A percentile compares a stretch with the other conserved stretches of the same genome.
Evolutionary conservation across 176 grass and related monocot species (phyloP).

Genomic region (Oryza rufipogon): DNA sequence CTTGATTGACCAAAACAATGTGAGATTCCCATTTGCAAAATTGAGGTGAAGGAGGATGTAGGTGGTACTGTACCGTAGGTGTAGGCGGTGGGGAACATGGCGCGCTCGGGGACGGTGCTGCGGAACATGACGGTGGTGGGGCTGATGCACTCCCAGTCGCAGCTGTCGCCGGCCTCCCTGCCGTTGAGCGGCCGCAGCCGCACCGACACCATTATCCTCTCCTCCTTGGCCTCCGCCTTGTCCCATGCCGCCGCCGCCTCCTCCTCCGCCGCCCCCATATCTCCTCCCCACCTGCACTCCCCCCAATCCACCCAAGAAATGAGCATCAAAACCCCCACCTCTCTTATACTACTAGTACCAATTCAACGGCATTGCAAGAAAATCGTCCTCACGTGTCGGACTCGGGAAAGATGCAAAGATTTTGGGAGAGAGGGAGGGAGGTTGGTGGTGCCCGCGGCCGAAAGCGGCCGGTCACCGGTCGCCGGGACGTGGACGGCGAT

Average conservation of each 20-base stretch:
- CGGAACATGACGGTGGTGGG: constrained; percentile 82
- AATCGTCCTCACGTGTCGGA: not conserved
- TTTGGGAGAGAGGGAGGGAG: constrained; percentile 22
- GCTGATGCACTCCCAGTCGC: constrained; percentile 90
- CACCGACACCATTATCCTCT: constrained; percentile 92
- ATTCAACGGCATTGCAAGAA: constrained; percentile 47
- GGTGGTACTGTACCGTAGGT: constrained; percentile 74
- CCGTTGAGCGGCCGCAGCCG: constrained; percentile 73
- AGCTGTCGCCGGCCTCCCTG: constrained; percentile 68
- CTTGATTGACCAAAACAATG: not conserved
- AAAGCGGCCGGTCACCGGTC: constrained; percentile 38
- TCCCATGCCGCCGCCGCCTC: constrained; percentile 47
- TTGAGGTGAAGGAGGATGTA: not conserved
- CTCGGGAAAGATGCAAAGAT: not conserved
- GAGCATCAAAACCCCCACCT: constrained; percentile 21
- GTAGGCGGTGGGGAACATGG: constrained; percentile 72
- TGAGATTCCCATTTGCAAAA: constrained; percentile 16
- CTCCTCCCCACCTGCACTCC: not conserved
- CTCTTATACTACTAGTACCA: constrained; percentile 9
- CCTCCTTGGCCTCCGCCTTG: constrained; percentile 50
- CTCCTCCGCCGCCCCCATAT: constrained; percentile 48
- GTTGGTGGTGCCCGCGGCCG: constrained; percentile 49
- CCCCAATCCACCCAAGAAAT: constrained; percentile 16
- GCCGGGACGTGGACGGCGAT: constrained; percentile 42
- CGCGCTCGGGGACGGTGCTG: constrained; percentile 66